Evolutionary conservation across 768 basidiomycete species (phyloP), one percentile per base, ranked within the genome.

Genomic region (Mycena maculata): DNA sequence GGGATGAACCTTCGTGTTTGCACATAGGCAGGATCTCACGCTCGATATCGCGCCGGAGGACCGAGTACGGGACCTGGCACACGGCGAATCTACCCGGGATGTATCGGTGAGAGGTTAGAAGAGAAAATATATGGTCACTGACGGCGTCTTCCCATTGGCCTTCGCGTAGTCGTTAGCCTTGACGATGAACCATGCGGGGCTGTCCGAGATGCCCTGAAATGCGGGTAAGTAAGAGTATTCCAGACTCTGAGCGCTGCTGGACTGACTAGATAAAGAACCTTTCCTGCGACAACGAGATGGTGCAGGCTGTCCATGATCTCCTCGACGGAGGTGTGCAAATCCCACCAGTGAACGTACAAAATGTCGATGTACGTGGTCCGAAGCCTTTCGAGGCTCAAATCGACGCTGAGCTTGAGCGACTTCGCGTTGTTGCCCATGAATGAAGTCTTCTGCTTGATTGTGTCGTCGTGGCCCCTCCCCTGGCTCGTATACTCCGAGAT

Each of bases 281-380:
- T 86, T 31, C 83, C 83, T 33, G 74, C 69, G 28, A 73, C 75
- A 50, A 85, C 81, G 27, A 85, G 72, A 15, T 73, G 73, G 68
- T 85, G 81, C 13, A 87, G 73, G 16, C 74, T 71, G 33, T 80
- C 79, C 85, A 85, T 83, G 23, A 85, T 65, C 72, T 87, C 86
- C 41, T 80, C 76, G 22, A 85, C 76, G 7, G 78, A 79, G 13
- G 83, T 83, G 8, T 79, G 74, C 66, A 77, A 83, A 59, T 85
- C 84, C 85, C 33, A 36, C 77, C 80, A 85, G 70, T 88, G 87
- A 5, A 87, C 71, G 63, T 88, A 87, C 25, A 88, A 72, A 48
- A 89, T 81, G 66, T 88, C 87, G 68, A 88, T 81, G 70, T 85
- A 91, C 27, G 82, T 78, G 0, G 88, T 90, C 36, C 86, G 75